A percentile compares a stretch with the other conserved stretches of the same genome.
phyloP scores from a whole-genome alignment of 1,284 basidiomycete genomes.

The Tilletia horrida region DNA sequence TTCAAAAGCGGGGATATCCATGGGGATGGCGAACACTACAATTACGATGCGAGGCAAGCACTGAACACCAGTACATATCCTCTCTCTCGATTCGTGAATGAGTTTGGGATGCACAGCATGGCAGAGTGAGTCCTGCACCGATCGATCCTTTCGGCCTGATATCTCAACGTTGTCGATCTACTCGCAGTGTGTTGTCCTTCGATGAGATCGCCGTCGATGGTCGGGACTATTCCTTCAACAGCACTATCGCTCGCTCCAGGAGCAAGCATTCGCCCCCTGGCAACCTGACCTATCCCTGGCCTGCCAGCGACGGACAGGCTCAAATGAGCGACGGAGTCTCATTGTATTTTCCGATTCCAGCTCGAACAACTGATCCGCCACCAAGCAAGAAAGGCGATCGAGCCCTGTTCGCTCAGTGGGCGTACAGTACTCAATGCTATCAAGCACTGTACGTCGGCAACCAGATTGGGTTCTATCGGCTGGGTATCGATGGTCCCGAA shows the following conservation, averaged over 20 bases:
- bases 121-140: slow-evolving; percentile 46
- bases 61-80: slow-evolving; percentile 65
- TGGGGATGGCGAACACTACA: slow-evolving; percentile 58
- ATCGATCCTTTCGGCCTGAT: background rate
- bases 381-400: background rate
- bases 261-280: slow-evolving; percentile 64
- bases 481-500: slow-evolving; percentile 63
- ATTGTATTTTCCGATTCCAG: slow-evolving; percentile 46
- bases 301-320: slow-evolving; percentile 61
- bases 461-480: slow-evolving; percentile 66
- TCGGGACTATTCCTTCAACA: slow-evolving; percentile 64
- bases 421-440: slow-evolving; percentile 34
- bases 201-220: background rate
- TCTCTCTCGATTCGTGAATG: slow-evolving; percentile 64
- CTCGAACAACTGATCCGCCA: background rate
- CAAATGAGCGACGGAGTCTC: slow-evolving; percentile 63
- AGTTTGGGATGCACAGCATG: slow-evolving; percentile 68
- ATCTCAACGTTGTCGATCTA: slow-evolving; percentile 59
- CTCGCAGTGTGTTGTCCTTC: slow-evolving; percentile 8
- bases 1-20: slow-evolving; percentile 62
- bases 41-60: slow-evolving; percentile 62
- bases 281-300: slow-evolving; percentile 63
- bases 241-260: slow-evolving; percentile 63
- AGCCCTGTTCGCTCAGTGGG: slow-evolving; percentile 20
- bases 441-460: slow-evolving; percentile 55